Conservation (phyloP, 1,139 yeast species). For the Yamadazyma aaseri region DNA sequence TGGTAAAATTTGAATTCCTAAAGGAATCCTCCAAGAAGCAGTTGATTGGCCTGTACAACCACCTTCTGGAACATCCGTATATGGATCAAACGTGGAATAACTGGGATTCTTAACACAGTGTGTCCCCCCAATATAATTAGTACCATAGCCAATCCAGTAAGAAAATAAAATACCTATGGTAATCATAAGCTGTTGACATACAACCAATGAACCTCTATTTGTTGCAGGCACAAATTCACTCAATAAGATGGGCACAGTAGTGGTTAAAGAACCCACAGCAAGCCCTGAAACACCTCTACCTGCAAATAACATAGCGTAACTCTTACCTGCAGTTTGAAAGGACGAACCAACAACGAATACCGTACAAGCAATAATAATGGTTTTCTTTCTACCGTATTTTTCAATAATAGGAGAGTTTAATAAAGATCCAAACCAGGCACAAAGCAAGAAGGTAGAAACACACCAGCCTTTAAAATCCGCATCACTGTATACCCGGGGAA, state of each 20-base stretch:
- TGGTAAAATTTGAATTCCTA: slow-evolving; percentile 26
- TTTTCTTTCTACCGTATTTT: slow-evolving; percentile 31
- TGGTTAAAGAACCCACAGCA: slow-evolving; percentile 23
- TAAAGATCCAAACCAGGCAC: slow-evolving; percentile 24
- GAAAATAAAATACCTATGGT: slow-evolving; percentile 68
- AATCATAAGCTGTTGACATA: slow-evolving; percentile 62
- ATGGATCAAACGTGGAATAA: slow-evolving; percentile 14
- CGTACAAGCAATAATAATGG: slow-evolving; percentile 25
- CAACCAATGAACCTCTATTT: slow-evolving; percentile 65
- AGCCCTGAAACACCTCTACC: slow-evolving; percentile 25
- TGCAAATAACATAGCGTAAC: slow-evolving; percentile 20
- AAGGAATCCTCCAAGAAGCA: slow-evolving; percentile 32
- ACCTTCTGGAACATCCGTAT: slow-evolving; percentile 14
- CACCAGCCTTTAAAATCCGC: slow-evolving; percentile 24
- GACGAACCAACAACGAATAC: slow-evolving; percentile 33
- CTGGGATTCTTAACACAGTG: slow-evolving; percentile 13
- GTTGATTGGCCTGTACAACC: slow-evolving; percentile 36
- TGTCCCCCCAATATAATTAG: slow-evolving; percentile 21
- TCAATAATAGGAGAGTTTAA: slow-evolving; percentile 23
- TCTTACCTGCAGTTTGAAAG: slow-evolving; percentile 27
- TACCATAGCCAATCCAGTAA: slow-evolving; percentile 71
- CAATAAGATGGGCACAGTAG: slow-evolving; percentile 22
- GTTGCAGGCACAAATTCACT: slow-evolving; percentile 38
- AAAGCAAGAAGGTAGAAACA: slow-evolving; percentile 22
- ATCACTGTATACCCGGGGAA: slow-evolving; percentile 19